Evolutionary conservation across 225 moss, liverwort and hornwort genomes (phyloP).

Genomic region (Pseudisothecium myosuroides): DNA sequence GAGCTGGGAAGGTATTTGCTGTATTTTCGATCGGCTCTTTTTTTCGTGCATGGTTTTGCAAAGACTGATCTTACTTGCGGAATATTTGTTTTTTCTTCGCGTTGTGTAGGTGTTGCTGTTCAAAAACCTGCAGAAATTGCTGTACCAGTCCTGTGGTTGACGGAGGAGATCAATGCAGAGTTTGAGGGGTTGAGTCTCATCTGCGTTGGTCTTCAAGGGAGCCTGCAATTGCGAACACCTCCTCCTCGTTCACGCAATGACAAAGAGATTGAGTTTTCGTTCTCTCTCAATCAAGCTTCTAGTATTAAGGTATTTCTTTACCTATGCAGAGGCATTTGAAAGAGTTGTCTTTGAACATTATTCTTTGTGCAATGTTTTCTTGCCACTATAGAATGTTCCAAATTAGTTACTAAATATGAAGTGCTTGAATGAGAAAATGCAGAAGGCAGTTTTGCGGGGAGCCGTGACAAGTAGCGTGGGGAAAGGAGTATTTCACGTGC

Average conservation of each 20-base stretch:
- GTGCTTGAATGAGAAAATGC: constrained; percentile 12
- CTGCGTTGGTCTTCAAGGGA: constrained; percentile 87
- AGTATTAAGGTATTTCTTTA: constrained; percentile 59
- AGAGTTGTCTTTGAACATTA: neutral
- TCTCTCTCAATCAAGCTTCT: constrained; percentile 69
- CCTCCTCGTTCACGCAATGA: constrained; percentile 46
- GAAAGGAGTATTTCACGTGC: constrained; percentile 81
- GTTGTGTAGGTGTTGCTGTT: constrained; percentile 31
- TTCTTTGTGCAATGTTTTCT: neutral
- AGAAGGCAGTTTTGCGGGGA: constrained; percentile 78
- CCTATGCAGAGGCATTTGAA: neutral
- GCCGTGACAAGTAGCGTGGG: constrained; percentile 71
- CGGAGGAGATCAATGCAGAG: constrained; percentile 91
- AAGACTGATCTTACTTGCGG: neutral
- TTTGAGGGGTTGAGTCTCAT: constrained; percentile 67
- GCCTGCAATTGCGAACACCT: constrained; percentile 64
- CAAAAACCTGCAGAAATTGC: constrained; percentile 27
- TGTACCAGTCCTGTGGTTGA: constrained; percentile 67
- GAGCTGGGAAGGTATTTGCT: neutral
- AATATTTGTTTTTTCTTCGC: neutral
- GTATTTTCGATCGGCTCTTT: neutral
- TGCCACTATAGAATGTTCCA: neutral
- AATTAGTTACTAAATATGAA: neutral
- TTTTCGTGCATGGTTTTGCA: neutral
- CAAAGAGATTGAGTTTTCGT: constrained; percentile 87